Percentiles rank a stretch among this genome's conserved stretches.
Conservation (phyloP, 306 rosid genomes). For the Boehmeria nivea region DNA sequence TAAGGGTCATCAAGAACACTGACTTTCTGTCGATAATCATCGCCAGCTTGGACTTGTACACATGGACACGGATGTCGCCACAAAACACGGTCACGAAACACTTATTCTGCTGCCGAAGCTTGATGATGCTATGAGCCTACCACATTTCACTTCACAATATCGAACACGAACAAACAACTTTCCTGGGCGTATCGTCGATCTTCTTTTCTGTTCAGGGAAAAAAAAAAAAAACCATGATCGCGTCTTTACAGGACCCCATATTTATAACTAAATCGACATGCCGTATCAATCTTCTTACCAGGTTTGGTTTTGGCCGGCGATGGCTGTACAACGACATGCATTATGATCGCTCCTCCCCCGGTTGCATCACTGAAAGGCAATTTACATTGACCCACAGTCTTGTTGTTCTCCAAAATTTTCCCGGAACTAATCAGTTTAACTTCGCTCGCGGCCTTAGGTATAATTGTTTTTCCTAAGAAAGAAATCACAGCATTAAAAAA, state of each 20-base stretch:
- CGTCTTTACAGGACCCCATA: too few relatives aligned
- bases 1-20: conserved; percentile 33
- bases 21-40: conserved; percentile 46
- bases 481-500: neutral
- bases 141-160: conserved; percentile 57
- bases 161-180: conserved; percentile 81
- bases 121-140: conserved; percentile 18
- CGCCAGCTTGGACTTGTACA: conserved; percentile 44
- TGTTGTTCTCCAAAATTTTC: conserved; percentile 94
- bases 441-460: conserved; percentile 93
- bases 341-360: conserved; percentile 63
- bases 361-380: conserved; percentile 66
- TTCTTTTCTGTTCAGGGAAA: conserved; percentile 68
- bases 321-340: conserved; percentile 93
- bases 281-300: conserved; percentile 39
- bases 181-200: conserved; percentile 75
- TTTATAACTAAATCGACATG: neutral
- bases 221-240: neutral
- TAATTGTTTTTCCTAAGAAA: conserved; percentile 59
- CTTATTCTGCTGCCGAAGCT: conserved; percentile 37
- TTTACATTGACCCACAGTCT: conserved; percentile 90
- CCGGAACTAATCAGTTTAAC: conserved; percentile 90
- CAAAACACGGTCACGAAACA: conserved; percentile 29
- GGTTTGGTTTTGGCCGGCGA: conserved; percentile 65
- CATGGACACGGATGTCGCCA: conserved; percentile 39